Conservation (phyloP, 495 filamentous ascomycete genomes). For the Aspergillus mulundensis region DNA sequence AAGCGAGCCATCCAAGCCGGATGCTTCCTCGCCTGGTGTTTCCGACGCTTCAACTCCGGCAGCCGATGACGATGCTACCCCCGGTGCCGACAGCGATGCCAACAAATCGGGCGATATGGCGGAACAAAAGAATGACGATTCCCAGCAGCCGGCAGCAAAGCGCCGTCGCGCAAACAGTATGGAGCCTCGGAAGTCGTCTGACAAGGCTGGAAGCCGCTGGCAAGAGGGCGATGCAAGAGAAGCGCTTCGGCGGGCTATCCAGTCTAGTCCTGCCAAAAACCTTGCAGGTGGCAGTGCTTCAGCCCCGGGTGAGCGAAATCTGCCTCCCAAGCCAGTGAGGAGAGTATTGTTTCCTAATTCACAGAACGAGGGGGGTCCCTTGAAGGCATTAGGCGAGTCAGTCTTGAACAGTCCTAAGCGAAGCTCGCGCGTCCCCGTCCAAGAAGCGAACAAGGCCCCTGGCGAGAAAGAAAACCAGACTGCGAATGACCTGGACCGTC, state of each 20-base stretch:
- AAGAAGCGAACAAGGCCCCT: conserved; percentile 28
- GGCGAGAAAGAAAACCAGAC: conserved; percentile 49
- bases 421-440: conserved; percentile 36
- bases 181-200: conserved; percentile 34
- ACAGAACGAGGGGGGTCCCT: conserved; percentile 50
- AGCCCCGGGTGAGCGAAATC: conserved; percentile 47
- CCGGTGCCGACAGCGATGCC: conserved; percentile 27
- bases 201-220: conserved; percentile 31
- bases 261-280: conserved; percentile 67
- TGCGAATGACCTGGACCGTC: conserved; percentile 48
- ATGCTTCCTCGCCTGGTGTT: conserved; percentile 39
- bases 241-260: conserved; percentile 59
- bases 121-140: conserved; percentile 24
- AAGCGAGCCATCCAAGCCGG: conserved; percentile 24
- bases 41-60: conserved; percentile 42
- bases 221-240: conserved; percentile 52
- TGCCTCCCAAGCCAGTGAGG: conserved; percentile 63
- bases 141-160: conserved; percentile 30
- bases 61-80: conserved; percentile 35
- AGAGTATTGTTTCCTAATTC: conserved; percentile 70
- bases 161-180: conserved; percentile 38
- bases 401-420: conserved; percentile 54
- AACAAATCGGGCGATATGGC: conserved; percentile 15
- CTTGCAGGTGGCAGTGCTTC: conserved; percentile 62
- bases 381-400: conserved; percentile 57